Evolutionary conservation across 139 green algal species (phyloP).

Genomic region (Chlorella sp.): DNA sequence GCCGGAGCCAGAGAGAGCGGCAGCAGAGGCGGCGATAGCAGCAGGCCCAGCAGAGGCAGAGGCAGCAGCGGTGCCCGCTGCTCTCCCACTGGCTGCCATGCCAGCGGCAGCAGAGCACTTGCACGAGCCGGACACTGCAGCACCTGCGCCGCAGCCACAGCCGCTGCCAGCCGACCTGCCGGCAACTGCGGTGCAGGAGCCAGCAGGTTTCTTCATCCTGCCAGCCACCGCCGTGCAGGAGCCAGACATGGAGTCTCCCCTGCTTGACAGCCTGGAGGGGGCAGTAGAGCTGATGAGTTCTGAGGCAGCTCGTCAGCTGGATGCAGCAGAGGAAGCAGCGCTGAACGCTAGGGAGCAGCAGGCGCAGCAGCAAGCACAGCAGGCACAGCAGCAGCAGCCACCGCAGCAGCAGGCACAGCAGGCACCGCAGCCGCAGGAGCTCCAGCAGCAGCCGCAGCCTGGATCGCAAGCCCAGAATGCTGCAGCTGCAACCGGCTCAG

Average conservation of each 20-base stretch:
- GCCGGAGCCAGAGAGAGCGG: background rate
- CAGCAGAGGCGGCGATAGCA: background rate
- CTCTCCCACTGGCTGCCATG: background rate
- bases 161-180: too few relatives aligned
- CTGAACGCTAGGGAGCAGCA: background rate
- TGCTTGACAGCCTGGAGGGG: background rate
- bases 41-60: background rate
- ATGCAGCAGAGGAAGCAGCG: background rate
- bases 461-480: background rate
- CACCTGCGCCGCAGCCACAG: too few relatives aligned
- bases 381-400: too few relatives aligned
- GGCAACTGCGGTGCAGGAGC: too few relatives aligned
- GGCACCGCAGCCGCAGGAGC: background rate
- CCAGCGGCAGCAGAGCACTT: too few relatives aligned
- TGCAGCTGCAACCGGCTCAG: background rate
- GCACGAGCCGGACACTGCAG: too few relatives aligned
- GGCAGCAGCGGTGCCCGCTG: background rate
- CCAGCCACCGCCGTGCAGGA: background rate
- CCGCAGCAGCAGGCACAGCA: background rate
- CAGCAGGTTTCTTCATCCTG: background rate
- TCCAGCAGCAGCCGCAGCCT: background rate
- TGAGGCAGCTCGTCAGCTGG: background rate
- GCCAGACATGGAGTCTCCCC: background rate
- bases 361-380: background rate
- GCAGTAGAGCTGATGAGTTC: constrained; percentile 1